Percentiles rank a stretch among this genome's conserved stretches.
These are phyloP conservation scores for Cyclotella atomus DNA, from an alignment of 108 stramenopile species.

Conservation along the genomic window DNA sequence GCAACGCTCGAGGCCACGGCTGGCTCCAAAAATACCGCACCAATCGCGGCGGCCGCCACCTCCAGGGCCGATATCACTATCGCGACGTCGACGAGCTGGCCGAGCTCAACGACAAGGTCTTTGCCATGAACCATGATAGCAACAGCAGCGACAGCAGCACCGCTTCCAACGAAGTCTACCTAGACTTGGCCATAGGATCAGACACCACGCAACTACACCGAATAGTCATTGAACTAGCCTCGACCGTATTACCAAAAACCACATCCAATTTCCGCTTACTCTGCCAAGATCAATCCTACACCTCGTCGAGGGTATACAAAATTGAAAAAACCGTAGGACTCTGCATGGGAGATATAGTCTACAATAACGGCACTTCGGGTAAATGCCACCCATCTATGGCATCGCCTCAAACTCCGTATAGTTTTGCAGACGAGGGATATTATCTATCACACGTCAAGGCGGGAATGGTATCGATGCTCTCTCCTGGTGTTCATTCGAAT, in stretches of 20 bases:
- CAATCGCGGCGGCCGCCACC: conserved; percentile 86
- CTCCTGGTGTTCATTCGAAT: conserved; percentile 74
- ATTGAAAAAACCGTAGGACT: conserved; percentile 79
- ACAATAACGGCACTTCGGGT: conserved; percentile 36
- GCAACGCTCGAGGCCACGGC: conserved; percentile 85
- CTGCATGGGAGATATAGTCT: conserved; percentile 67
- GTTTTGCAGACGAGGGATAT: conserved; percentile 44
- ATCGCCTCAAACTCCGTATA: conserved; percentile 17
- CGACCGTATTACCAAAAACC: conserved; percentile 71
- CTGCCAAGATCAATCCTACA: conserved; percentile 47
- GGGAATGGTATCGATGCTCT: conserved; percentile 77
- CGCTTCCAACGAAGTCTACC: conserved; percentile 34
- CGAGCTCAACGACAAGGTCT: conserved; percentile 70
- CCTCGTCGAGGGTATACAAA: conserved; percentile 60
- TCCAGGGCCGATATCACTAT: conserved; percentile 86
- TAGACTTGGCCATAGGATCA: conserved; percentile 41
- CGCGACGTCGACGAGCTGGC: conserved; percentile 59
- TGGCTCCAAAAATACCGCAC: conserved; percentile 88
- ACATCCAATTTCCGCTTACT: conserved; percentile 64
- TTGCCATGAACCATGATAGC: conserved; percentile 53
- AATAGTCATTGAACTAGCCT: conserved; percentile 68
- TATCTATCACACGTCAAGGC: conserved; percentile 45
- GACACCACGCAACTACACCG: conserved; percentile 50
- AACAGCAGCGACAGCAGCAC: conserved; percentile 1
- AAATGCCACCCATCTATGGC: conserved; percentile 40